These are phyloP conservation scores for Sporobolomyces roseus DNA, from an alignment of 768 basidiomycete species.

Conservation along the genomic window DNA sequence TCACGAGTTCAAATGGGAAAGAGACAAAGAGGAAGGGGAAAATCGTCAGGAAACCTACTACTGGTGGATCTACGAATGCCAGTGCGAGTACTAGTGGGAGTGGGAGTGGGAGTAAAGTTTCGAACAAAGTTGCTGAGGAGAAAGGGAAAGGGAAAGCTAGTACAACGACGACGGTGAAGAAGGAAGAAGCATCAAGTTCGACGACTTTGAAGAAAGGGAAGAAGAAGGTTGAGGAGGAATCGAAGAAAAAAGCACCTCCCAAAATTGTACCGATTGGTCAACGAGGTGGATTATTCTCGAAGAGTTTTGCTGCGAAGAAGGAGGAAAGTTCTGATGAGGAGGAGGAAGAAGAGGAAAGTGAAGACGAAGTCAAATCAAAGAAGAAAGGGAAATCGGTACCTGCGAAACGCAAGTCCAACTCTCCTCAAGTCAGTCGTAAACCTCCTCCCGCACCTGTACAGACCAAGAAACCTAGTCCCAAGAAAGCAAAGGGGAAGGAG, in stretches of 20 bases:
- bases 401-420: conserved; percentile 32
- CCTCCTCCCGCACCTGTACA: background rate
- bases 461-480: conserved; percentile 1
- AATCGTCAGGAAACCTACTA: background rate
- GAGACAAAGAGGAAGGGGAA: conserved; percentile 2
- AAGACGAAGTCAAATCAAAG: conserved; percentile 27
- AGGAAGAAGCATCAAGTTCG: background rate
- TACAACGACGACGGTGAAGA: conserved; percentile 16
- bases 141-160: conserved; percentile 9
- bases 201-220: conserved; percentile 1
- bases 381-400: conserved; percentile 17
- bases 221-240: background rate
- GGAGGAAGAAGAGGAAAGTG: conserved; percentile 3
- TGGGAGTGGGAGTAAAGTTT: background rate
- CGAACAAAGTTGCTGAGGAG: background rate
- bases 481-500: background rate
- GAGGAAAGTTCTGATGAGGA: background rate
- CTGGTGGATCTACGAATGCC: too few relatives aligned
- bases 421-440: conserved; percentile 16
- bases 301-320: conserved; percentile 9
- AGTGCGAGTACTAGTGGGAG: conserved; percentile 7
- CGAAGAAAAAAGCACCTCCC: conserved; percentile 2
- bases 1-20: conserved; percentile 1
- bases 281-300: conserved; percentile 15
- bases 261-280: conserved; percentile 20